These are phyloP conservation scores for Phytophthora nicotianae DNA, from an alignment of 352 stramenopile genomes.

Conservation along the genomic window DNA sequence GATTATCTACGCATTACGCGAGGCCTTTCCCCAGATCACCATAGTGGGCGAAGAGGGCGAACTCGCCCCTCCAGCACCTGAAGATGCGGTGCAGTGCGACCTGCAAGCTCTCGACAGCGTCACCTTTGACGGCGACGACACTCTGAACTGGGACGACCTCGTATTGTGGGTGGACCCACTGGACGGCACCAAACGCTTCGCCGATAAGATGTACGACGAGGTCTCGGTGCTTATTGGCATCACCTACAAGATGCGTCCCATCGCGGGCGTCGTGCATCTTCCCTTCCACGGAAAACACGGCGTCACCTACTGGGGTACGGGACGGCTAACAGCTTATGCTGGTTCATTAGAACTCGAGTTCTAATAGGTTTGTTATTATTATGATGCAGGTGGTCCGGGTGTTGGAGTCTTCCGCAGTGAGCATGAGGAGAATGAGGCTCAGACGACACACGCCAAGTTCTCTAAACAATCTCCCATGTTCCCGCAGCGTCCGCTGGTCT, in stretches of 20 bases:
- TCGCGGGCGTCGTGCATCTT: conserved; percentile 76
- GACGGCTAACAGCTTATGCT: no score
- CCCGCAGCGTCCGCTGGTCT: conserved; percentile 44
- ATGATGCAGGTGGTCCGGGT: conserved; percentile 47
- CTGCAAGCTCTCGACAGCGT: conserved; percentile 32
- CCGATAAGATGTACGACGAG: conserved; percentile 70
- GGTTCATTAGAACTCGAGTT: background rate
- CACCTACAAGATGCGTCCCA: conserved; percentile 62
- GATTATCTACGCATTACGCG: conserved; percentile 63
- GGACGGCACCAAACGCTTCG: conserved; percentile 83
- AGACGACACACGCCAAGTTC: conserved; percentile 37
- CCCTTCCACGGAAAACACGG: conserved; percentile 61
- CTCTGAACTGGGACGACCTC: conserved; percentile 50
- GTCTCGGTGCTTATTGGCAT: conserved; percentile 82
- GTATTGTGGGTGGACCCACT: conserved; percentile 83
- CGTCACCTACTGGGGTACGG: conserved; percentile 72
- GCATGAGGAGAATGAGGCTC: conserved; percentile 29
- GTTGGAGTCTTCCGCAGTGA: conserved; percentile 59
- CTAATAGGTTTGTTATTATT: conserved; percentile 12
- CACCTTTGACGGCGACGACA: conserved; percentile 20
- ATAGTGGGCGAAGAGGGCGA: conserved; percentile 71
- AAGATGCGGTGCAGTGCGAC: conserved; percentile 60
- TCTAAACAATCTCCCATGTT: conserved; percentile 31
- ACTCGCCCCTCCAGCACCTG: conserved; percentile 45
- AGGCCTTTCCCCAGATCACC: conserved; percentile 53